These are phyloP conservation scores for Scedosporium boydii DNA, from an alignment of 2,329 filamentous ascomycete species.

Conservation along the genomic window DNA sequence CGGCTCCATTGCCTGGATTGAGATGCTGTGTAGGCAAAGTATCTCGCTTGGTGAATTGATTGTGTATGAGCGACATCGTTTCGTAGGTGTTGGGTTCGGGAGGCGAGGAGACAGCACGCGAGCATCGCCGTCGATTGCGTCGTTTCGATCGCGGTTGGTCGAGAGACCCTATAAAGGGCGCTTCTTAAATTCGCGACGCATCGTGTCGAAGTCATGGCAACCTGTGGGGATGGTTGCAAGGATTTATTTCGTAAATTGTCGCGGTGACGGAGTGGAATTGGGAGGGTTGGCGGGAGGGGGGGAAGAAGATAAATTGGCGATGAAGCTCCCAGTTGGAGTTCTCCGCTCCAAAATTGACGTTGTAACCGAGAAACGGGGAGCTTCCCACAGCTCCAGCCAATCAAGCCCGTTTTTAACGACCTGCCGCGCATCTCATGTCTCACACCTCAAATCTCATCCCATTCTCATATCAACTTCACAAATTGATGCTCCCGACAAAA, in stretches of 20 bases:
- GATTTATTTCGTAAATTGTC: background rate
- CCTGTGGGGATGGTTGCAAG: background rate
- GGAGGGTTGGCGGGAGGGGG: background rate
- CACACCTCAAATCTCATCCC: background rate
- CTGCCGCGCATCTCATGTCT: background rate
- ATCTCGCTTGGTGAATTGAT: conserved; percentile 7
- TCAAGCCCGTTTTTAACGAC: background rate
- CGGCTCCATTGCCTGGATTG: background rate
- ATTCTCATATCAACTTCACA: background rate
- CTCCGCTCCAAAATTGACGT: background rate
- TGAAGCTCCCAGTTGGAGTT: background rate
- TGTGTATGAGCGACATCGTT: background rate
- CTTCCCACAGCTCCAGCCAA: conserved; percentile 2
- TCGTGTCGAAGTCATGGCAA: conserved; percentile 11
- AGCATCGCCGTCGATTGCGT: background rate
- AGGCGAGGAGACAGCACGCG: background rate
- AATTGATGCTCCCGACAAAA: background rate
- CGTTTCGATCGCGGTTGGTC: background rate
- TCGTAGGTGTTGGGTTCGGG: background rate
- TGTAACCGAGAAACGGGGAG: background rate
- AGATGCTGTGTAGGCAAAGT: background rate
- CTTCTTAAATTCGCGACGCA: conserved; percentile 34
- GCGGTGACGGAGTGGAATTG: background rate
- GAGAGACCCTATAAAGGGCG: conserved; percentile 35
- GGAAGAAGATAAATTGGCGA: background rate